phyloP scores from a whole-genome alignment of 495 filamentous ascomycete genomes.

The Penicillium psychrofluorescens region DNA sequence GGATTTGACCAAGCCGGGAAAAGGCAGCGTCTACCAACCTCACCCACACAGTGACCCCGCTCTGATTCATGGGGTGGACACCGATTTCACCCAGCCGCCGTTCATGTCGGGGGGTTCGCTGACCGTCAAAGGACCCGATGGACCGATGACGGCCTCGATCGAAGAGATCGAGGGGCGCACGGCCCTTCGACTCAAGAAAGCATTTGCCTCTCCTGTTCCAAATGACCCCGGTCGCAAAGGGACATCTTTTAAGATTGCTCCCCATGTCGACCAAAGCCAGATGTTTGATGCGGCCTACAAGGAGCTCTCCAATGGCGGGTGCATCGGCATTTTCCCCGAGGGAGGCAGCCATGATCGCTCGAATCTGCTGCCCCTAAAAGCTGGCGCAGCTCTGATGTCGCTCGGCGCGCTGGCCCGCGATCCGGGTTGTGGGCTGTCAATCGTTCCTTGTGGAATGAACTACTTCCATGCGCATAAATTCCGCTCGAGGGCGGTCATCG shows the following conservation, averaged over 20 bases:
- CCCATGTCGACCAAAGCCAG: conserved; percentile 84
- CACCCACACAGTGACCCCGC: conserved; percentile 75
- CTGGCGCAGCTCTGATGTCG: conserved; percentile 95
- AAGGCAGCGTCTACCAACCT: conserved; percentile 80
- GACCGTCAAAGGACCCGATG: conserved; percentile 73
- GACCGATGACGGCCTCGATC: conserved; percentile 71
- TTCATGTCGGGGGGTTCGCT: conserved; percentile 72
- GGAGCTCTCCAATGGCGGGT: conserved; percentile 70
- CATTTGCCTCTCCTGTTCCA: conserved; percentile 64
- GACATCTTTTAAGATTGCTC: conserved; percentile 73
- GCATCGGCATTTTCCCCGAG: conserved; percentile 94
- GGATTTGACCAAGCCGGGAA: conserved; percentile 71
- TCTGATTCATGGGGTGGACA: conserved; percentile 70
- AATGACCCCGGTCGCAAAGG: conserved; percentile 55
- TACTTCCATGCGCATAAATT: conserved; percentile 99
- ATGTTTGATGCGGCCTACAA: conserved; percentile 91
- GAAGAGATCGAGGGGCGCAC: conserved; percentile 67
- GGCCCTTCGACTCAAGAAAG: conserved; percentile 75
- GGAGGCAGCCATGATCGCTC: conserved; percentile 95
- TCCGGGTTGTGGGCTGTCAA: conserved; percentile 80
- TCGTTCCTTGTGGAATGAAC: conserved; percentile 97
- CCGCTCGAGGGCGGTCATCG: conserved; percentile 87
- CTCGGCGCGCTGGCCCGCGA: conserved; percentile 81
- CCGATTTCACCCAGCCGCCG: conserved; percentile 66
- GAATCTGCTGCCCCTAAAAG: conserved; percentile 88